phyloP scores from a whole-genome alignment of 306 rosid genomes.

The Casuarina equisetifolia region DNA sequence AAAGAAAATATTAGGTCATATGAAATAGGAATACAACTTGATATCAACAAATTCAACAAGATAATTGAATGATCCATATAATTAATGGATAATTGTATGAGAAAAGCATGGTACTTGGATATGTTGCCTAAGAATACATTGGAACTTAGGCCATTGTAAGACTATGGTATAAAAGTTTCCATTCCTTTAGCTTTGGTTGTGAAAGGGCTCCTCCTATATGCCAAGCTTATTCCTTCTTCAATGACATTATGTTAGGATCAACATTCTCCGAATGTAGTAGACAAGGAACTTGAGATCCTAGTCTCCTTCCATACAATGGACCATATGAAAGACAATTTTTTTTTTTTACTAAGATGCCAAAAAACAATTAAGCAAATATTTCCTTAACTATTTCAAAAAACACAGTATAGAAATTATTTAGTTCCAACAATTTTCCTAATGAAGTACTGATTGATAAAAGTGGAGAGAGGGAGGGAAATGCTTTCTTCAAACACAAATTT shows the following conservation, averaged over 20 bases:
- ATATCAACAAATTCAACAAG: not conserved
- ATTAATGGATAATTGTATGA: not conserved
- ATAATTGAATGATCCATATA: not conserved
- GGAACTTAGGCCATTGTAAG: conserved; percentile 82
- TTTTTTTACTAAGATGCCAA: no score
- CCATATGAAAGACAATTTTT: no score
- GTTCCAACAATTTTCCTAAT: not conserved
- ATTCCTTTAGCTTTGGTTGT: conserved; percentile 70
- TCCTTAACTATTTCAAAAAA: not conserved
- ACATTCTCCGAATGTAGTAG: no score
- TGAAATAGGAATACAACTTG: not conserved
- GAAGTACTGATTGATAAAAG: not conserved
- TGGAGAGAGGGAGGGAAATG: not conserved
- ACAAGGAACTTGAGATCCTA: no score
- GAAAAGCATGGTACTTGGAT: conserved; percentile 50
- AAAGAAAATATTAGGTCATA: not conserved
- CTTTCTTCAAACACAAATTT: not conserved
- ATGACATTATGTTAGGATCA: conserved; percentile 17
- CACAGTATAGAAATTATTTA: conserved; percentile 1
- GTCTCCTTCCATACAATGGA: no score
- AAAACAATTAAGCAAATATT: not conserved
- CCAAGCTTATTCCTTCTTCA: conserved; percentile 87
- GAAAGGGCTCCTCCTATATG: conserved; percentile 90
- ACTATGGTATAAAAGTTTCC: conserved; percentile 94
- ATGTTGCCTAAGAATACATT: conserved; percentile 82